These are phyloP conservation scores for Neurospora crassa DNA, from an alignment of 2,329 filamentous ascomycete species.

Conservation along the genomic window DNA sequence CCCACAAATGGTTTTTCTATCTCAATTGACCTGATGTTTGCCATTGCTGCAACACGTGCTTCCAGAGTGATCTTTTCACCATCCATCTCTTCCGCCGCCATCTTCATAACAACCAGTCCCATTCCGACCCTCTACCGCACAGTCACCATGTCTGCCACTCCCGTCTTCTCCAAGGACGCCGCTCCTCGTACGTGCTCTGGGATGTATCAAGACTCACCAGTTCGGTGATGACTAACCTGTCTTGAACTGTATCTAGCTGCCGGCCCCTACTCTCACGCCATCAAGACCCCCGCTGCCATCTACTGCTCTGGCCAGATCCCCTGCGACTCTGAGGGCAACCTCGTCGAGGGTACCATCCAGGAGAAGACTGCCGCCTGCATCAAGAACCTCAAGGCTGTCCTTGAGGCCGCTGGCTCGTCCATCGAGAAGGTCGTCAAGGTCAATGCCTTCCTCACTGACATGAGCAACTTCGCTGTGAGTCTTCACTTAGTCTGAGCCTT, in stretches of 20 bases:
- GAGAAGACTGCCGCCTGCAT: slow-evolving; percentile 56
- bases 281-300: slow-evolving; percentile 56
- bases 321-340: slow-evolving; percentile 43
- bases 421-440: slow-evolving; percentile 82
- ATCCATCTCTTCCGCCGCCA: not conserved
- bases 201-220: slow-evolving; percentile 4
- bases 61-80: slow-evolving; percentile 12
- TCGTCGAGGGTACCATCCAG: slow-evolving; percentile 49
- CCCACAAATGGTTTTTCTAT: not conserved
- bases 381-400: slow-evolving; percentile 74
- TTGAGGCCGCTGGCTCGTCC: slow-evolving; percentile 69
- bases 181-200: slow-evolving; percentile 41
- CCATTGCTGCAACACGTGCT: slow-evolving; percentile 6
- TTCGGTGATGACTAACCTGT: not conserved
- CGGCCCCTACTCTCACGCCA: slow-evolving; percentile 47
- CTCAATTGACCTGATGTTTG: slow-evolving; percentile 8
- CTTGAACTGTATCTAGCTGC: not conserved
- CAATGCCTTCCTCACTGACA: slow-evolving; percentile 83
- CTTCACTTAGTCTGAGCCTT: not conserved
- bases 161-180: slow-evolving; percentile 49
- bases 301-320: slow-evolving; percentile 67
- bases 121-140: slow-evolving; percentile 32
- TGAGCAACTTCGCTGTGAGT: slow-evolving; percentile 68
- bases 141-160: slow-evolving; percentile 28
- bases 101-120: not conserved